Evolutionary conservation across 306 rosid species (phyloP).

Genomic region (Rosa multiflora): DNA sequence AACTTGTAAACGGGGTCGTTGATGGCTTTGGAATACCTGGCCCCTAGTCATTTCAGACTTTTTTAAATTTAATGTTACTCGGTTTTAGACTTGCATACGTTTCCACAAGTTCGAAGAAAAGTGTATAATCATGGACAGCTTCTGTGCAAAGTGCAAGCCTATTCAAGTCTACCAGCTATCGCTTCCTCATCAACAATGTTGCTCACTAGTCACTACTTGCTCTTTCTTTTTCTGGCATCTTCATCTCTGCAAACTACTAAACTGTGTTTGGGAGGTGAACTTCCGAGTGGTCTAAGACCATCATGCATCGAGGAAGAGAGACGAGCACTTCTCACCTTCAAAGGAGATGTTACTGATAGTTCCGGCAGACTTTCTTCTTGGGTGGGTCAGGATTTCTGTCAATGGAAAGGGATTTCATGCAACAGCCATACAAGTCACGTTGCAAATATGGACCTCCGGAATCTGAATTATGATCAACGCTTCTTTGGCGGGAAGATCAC

Average conservation of each 20-base stretch:
- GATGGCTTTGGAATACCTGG: too few relatives aligned
- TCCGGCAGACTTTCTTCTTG: constrained; percentile 6
- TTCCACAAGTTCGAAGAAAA: too few relatives aligned
- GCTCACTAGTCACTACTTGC: not conserved
- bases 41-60: too few relatives aligned
- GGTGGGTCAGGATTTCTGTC: not conserved
- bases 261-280: not conserved
- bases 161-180: too few relatives aligned
- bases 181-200: too few relatives aligned
- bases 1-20: too few relatives aligned
- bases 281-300: not conserved
- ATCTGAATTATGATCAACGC: not conserved
- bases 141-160: too few relatives aligned
- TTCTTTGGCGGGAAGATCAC: not conserved
- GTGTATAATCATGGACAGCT: too few relatives aligned
- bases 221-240: not conserved
- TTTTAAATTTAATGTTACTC: too few relatives aligned
- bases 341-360: not conserved
- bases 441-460: not conserved
- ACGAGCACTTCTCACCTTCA: not conserved
- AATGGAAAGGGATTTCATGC: not conserved
- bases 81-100: too few relatives aligned
- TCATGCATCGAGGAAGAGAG: constrained; percentile 6
- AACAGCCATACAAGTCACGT: not conserved
- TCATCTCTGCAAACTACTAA: not conserved